Evolutionary conservation across 768 basidiomycete genomes (phyloP).

Genomic region (Tulasnella sp.): DNA sequence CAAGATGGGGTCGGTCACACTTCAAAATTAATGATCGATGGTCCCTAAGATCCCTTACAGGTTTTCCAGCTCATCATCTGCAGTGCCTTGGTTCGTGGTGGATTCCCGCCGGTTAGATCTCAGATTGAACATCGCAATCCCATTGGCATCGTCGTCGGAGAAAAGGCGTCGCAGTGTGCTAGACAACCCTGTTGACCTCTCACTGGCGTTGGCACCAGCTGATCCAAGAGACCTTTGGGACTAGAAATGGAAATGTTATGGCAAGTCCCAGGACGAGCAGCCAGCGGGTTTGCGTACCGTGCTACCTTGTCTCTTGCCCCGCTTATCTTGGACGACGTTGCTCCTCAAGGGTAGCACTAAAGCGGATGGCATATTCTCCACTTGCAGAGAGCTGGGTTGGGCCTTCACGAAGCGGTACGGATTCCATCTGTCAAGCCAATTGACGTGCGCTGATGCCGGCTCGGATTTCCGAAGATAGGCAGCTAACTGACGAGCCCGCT

Average conservation of each 20-base stretch:
- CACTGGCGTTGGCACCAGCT: neutral
- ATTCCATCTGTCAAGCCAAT: constrained; percentile 70
- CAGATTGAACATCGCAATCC: constrained; percentile 21
- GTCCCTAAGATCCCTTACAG: neutral
- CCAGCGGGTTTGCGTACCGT: too few species aligned
- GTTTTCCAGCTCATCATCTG: neutral
- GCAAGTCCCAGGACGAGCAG: too few species aligned
- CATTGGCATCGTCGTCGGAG: constrained; percentile 3
- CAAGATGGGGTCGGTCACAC: constrained; percentile 30
- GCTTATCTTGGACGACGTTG: constrained; percentile 40
- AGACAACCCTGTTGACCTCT: neutral
- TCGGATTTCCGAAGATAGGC: constrained; percentile 40
- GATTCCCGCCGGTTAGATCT: neutral
- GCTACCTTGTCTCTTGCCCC: neutral
- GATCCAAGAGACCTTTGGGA: too few species aligned
- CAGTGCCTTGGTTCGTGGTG: too few species aligned
- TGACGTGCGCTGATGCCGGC: constrained; percentile 30
- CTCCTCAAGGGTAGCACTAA: constrained; percentile 74
- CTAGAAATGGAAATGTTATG: too few species aligned
- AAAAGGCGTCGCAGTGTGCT: constrained; percentile 4
- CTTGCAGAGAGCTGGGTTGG: constrained; percentile 59
- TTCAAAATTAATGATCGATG: too few species aligned
- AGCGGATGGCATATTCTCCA: constrained; percentile 59
- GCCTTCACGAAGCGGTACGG: constrained; percentile 79
- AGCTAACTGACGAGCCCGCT: constrained; percentile 69